Conservation (phyloP, 148 eudicot genomes). For the Silene uniflora region DNA sequence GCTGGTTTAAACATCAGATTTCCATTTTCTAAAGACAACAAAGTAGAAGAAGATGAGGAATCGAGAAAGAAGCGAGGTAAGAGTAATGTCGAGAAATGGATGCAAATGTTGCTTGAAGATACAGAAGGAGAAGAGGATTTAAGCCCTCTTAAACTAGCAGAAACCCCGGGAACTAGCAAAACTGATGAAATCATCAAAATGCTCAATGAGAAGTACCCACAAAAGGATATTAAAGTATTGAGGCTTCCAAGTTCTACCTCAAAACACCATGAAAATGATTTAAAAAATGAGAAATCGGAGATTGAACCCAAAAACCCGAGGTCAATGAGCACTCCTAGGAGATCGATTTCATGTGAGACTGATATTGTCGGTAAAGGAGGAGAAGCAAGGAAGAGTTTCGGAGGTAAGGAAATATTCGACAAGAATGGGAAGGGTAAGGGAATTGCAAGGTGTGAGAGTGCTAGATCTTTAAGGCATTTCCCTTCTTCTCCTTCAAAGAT, state of each 20-base stretch:
- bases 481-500: constrained; percentile 89
- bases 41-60: constrained; percentile 70
- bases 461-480: constrained; percentile 56
- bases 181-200: constrained; percentile 49
- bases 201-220: constrained; percentile 55
- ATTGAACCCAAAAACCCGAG: constrained; percentile 6
- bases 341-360: constrained; percentile 27
- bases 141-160: constrained; percentile 25
- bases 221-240: constrained; percentile 29
- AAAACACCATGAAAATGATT: constrained; percentile 14
- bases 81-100: constrained; percentile 91
- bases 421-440: constrained; percentile 41
- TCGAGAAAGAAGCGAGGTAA: constrained; percentile 68
- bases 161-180: constrained; percentile 26
- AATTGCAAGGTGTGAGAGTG: constrained; percentile 63
- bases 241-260: constrained; percentile 19
- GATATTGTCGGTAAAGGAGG: constrained; percentile 9
- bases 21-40: constrained; percentile 35
- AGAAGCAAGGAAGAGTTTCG: constrained; percentile 33
- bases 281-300: constrained; percentile 5
- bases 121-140: constrained; percentile 29
- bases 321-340: constrained; percentile 35
- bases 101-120: constrained; percentile 58
- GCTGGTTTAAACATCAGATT: constrained; percentile 24
- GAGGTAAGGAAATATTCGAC: constrained; percentile 10